Evolutionary conservation across 768 basidiomycete genomes (phyloP), one percentile per base, ranked within the genome.

Genomic region (Leucosporidium creatinivorum): DNA sequence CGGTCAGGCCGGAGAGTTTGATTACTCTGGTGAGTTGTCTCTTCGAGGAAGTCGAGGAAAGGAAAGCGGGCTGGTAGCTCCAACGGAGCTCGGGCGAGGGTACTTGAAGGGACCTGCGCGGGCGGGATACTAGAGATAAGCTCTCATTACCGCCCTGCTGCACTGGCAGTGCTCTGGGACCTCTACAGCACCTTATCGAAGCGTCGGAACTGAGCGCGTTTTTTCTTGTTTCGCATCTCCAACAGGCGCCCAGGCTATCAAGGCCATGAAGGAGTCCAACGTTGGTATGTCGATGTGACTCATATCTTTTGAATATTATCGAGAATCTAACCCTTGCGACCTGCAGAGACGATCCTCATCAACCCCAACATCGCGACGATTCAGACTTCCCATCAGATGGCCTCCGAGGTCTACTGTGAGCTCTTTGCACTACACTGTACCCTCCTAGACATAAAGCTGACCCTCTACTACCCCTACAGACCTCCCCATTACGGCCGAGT

Each of bases 1-100:
- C 65, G 96, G 96, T 33, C 96, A 99, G 79, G 96, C 96, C 7
- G 96, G 96, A 78, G 96, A 99, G 80, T 99, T 99, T 79, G 96
- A 99, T 78, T 99, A 99, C 78, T 97, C 94, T 25, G 96, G 80
- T 80, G 51, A 69, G 79, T 69, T 1, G 4, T 48, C 21, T 31
- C 17, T 7, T 15, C 39, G 4, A 51, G 54, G 23, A 4, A 26
- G 13, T 48, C n/a, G 28, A 26, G 44, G 39, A 44, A 56, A 59
- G 48, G 67, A 61, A 64, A 48, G 47, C 49, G 52, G 57, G 47
- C 23, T 21, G 47, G 28, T 39, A 25, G n/a, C 33, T 44, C 18
- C 1, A n/a, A 25, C 28, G 18, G 5, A 39, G 52, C 25, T 44
- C 49, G 25, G 26, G n/a, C 15, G 18, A 9, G 25, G 25, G 54